Percentiles rank a stretch among this genome's conserved stretches.
Conservation (phyloP, 257 asterid species). For the Craterostigma plantagineum region DNA sequence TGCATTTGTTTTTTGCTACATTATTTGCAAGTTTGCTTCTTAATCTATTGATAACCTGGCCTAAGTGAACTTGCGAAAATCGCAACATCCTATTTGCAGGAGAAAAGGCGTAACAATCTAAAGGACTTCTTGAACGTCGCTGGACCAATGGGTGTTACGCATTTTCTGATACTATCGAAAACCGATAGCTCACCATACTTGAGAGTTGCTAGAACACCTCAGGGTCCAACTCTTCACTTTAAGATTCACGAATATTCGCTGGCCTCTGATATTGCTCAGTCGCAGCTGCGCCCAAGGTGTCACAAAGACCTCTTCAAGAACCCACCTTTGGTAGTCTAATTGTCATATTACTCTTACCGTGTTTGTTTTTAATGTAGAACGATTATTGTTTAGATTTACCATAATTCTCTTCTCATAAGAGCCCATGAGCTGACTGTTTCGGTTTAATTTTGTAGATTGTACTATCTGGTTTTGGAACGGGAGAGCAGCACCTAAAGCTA, state of each 20-base stretch:
- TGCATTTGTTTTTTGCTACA: no score
- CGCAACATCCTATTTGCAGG: slow-evolving; percentile 22
- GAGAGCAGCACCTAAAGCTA: slow-evolving; percentile 87
- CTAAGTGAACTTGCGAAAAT: no score
- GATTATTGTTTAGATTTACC: background rate
- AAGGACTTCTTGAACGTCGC: slow-evolving; percentile 73
- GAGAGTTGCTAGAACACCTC: slow-evolving; percentile 73
- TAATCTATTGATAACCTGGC: no score
- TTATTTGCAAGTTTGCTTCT: no score
- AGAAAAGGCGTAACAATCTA: slow-evolving; percentile 65
- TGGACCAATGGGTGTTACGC: slow-evolving; percentile 89
- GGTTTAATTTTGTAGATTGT: slow-evolving; percentile 44
- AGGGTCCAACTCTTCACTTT: slow-evolving; percentile 90
- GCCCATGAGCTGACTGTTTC: background rate
- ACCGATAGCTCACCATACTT: slow-evolving; percentile 56
- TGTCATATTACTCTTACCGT: no score
- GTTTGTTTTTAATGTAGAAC: slow-evolving; percentile 2
- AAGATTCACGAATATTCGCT: slow-evolving; percentile 64
- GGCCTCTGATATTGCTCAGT: slow-evolving; percentile 59
- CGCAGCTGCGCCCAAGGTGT: slow-evolving; percentile 71
- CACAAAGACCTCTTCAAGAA: slow-evolving; percentile 61
- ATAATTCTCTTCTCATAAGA: background rate
- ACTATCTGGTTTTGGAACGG: slow-evolving; percentile 92
- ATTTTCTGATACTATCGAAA: slow-evolving; percentile 74
- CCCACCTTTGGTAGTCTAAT: slow-evolving; percentile 80